Evolutionary conservation across 179 eudicot species (phyloP), one percentile per base, ranked within the genome.

Genomic region (Beta lomatogona): DNA sequence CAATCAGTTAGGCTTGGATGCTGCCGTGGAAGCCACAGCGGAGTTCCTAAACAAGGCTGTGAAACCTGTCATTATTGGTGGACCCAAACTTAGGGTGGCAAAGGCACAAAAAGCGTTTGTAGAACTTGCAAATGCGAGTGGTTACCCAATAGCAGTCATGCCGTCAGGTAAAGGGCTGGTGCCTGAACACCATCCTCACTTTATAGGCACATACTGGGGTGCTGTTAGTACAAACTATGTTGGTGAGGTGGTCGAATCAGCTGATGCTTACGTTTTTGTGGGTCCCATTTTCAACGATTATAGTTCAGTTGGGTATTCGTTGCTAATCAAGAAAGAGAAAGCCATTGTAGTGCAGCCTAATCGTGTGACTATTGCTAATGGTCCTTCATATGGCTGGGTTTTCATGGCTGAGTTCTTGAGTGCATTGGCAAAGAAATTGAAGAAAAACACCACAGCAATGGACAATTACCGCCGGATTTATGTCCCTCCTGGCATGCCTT

Each of bases 211-310:
- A 6, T 93, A 91, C 58, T 91, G 94, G 97, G 97, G 97, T 25
- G 97, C 97, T 6, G 94, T 93, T 4, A 91, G 93, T 53, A 89
- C 90, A 61, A 80, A 80, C 75, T 93, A 76, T 72, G 89, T 88
- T 45, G 93, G 93, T 73, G 97, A 93, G 82, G 87, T 93, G 5
- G 94, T 93, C 11, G 97, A 93, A 85, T 93, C 97, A 46, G 92
- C 97, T 12, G 95, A 93, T 83, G 97, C 95, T 22, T 91, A 93
- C 64, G 82, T 93, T 2, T 91, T 91, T 28, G 91, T 90, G 14
- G 97, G 97, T 15, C 95, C 95, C 1, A 90, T 93, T 60, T 93
- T 93, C 53, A 93, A 93, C 44, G 95, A 93, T 80, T 93, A 93
- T 78, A 93, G 97, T 80, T 93, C 97, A 14, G 97, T 93, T 76